A percentile compares a stretch with the other conserved stretches of the same genome.
These are phyloP conservation scores for Acer saccharum DNA, from an alignment of 345 rosid genomes.

Conservation along the genomic window DNA sequence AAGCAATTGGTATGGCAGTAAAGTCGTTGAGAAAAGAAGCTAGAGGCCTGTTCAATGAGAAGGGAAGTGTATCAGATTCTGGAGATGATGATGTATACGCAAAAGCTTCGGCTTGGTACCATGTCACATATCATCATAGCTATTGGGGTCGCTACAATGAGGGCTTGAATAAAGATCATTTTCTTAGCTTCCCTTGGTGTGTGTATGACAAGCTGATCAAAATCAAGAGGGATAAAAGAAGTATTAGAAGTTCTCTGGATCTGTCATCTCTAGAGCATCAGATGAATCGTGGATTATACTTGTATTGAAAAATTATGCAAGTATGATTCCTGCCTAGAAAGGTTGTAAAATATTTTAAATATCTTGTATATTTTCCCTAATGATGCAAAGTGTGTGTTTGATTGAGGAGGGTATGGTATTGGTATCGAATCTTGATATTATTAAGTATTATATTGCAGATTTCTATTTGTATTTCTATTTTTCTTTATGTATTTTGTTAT, in stretches of 20 bases:
- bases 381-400: neutral
- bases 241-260: neutral
- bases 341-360: neutral
- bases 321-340: neutral
- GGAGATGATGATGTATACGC: slow-evolving; percentile 33
- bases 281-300: slow-evolving; percentile 9
- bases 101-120: slow-evolving; percentile 79
- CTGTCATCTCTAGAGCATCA: slow-evolving; percentile 7
- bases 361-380: neutral
- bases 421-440: too few relatives aligned
- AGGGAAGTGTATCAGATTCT: slow-evolving; percentile 25
- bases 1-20: slow-evolving; percentile 44
- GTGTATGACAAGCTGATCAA: slow-evolving; percentile 59
- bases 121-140: slow-evolving; percentile 68
- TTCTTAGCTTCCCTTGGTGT: slow-evolving; percentile 79
- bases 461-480: neutral
- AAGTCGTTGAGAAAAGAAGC: slow-evolving; percentile 57
- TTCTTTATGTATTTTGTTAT: too few relatives aligned
- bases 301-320: neutral
- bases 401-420: too few relatives aligned
- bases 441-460: neutral
- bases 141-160: slow-evolving; percentile 67
- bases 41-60: slow-evolving; percentile 46
- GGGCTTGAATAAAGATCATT: slow-evolving; percentile 60
- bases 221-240: slow-evolving; percentile 46